phyloP scores from a whole-genome alignment of 2,329 filamentous ascomycete species.

The Scolecobasidium constrictum region DNA sequence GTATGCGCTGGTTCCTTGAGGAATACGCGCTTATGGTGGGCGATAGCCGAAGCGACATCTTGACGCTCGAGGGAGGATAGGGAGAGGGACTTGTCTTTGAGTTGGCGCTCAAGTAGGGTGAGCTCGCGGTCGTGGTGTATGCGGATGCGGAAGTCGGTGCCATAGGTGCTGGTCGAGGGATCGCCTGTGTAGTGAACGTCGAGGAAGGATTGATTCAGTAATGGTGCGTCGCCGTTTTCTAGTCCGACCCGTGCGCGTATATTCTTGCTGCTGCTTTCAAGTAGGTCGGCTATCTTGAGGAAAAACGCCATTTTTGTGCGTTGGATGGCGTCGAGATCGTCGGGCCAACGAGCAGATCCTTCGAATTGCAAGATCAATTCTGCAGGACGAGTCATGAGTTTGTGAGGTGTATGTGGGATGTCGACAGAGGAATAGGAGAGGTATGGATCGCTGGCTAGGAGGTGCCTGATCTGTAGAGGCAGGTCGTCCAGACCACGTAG shows the following conservation, averaged over 20 bases:
- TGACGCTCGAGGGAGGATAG: conserved; percentile 34
- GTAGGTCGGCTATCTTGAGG: conserved; percentile 58
- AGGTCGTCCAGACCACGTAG: conserved; percentile 70
- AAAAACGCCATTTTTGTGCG: conserved; percentile 87
- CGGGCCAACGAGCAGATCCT: conserved; percentile 85
- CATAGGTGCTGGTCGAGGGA: conserved; percentile 33
- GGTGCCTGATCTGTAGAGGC: conserved; percentile 73
- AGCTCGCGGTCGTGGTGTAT: conserved; percentile 86
- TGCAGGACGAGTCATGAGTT: conserved; percentile 45
- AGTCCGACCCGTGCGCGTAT: conserved; percentile 64
- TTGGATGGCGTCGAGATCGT: conserved; percentile 83
- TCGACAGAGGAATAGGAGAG: conserved; percentile 63
- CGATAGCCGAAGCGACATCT: conserved; percentile 57
- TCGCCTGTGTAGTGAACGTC: conserved; percentile 56
- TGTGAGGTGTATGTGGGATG: conserved; percentile 37
- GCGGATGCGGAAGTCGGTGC: conserved; percentile 69
- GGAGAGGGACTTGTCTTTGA: conserved; percentile 51
- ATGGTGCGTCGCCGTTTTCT: conserved; percentile 59
- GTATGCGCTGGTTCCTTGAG: conserved; percentile 65
- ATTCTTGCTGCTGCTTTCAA: conserved; percentile 51
- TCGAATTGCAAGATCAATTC: conserved; percentile 86
- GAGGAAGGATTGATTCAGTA: conserved; percentile 70
- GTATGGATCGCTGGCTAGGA: conserved; percentile 61
- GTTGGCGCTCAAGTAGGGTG: conserved; percentile 63
- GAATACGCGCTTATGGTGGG: conserved; percentile 60